A percentile compares a stretch with the other conserved stretches of the same genome.
Evolutionary conservation across 2,329 filamentous ascomycete species (phyloP).

Genomic region (Trichoderma pleuroti): DNA sequence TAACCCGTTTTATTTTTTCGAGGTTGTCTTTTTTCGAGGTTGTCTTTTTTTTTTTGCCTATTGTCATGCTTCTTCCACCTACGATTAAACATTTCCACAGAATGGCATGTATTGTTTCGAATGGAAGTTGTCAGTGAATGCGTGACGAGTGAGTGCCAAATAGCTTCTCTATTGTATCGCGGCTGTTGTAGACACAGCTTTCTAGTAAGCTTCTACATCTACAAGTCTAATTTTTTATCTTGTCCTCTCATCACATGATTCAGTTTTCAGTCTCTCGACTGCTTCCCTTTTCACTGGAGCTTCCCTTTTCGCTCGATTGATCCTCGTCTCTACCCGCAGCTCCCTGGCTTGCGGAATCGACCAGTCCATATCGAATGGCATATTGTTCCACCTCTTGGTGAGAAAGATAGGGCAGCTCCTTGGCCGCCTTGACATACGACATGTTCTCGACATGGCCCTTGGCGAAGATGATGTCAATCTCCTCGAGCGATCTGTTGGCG

Average conservation of each 20-base stretch:
- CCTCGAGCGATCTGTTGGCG: slow-evolving; percentile 43
- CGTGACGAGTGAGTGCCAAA: background rate
- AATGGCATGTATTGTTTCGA: background rate
- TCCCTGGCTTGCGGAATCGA: background rate
- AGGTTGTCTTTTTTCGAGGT: background rate
- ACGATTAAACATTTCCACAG: background rate
- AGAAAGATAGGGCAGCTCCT: slow-evolving; percentile 52
- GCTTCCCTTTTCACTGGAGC: slow-evolving; percentile 3
- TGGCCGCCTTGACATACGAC: slow-evolving; percentile 55
- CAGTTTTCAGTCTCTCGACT: background rate
- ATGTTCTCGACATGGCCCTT: slow-evolving; percentile 58
- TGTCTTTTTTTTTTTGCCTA: background rate
- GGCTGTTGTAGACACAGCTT: background rate
- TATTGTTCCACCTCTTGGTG: slow-evolving; percentile 52
- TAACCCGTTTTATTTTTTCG: background rate
- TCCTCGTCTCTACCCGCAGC: background rate
- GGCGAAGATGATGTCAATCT: slow-evolving; percentile 58
- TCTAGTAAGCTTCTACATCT: background rate
- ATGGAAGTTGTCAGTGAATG: no score
- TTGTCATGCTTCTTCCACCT: background rate
- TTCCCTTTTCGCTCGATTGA: background rate
- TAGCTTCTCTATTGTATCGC: background rate
- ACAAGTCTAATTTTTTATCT: background rate
- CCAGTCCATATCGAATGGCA: slow-evolving; percentile 22
- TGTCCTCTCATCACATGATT: background rate